Evolutionary conservation across 257 asterid genomes (phyloP), one percentile per base, ranked within the genome.

Genomic region (Rhazya stricta): DNA sequence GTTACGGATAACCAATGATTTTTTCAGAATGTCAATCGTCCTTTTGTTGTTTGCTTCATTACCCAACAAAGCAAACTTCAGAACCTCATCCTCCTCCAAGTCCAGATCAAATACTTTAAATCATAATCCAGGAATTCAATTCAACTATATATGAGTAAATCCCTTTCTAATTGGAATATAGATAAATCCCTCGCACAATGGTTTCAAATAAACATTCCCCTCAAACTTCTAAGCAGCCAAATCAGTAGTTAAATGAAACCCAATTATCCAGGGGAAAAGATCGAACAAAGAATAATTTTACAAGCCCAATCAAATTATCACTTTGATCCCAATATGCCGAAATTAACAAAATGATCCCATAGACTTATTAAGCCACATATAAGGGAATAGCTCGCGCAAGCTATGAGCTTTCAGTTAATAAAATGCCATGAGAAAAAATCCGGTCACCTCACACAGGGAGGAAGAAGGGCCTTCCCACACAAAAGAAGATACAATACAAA

Each of bases 21-120:
- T 95, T 69, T 85, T 85, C 82, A 95, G 83, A 80, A 89, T 85
- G 58, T 87, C 92, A 50, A 90, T 73, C 21, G 94, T 90, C 83
- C 88, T 93, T 80, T 76, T 91, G 89, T 90, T 89, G 79, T 88
- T 89, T 71, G 80, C 78, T 72, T 83, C 95, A 75, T 83, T 88
- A 43, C 98, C 99, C 32, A 95, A 74, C 30, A 96, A 89, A 78
- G 98, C 97, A 81, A 91, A 92, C 89, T 93, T 95, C 88, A 86
- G 73, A 42, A 89, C 79, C 56, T 92, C 97, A 48, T 86, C 93
- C 73, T 92, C 98, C 25, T 85, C 91, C 91, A 95, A 82, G 84
- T 87, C 84, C 82, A 91, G 73, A 84, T 92, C 99, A 80, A 89
- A 84, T 74, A 88, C 92, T 71, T 96, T 91, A 78, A 19, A 71